Conservation (phyloP, 768 basidiomycete genomes). For the Tephrocybe sp. region DNA sequence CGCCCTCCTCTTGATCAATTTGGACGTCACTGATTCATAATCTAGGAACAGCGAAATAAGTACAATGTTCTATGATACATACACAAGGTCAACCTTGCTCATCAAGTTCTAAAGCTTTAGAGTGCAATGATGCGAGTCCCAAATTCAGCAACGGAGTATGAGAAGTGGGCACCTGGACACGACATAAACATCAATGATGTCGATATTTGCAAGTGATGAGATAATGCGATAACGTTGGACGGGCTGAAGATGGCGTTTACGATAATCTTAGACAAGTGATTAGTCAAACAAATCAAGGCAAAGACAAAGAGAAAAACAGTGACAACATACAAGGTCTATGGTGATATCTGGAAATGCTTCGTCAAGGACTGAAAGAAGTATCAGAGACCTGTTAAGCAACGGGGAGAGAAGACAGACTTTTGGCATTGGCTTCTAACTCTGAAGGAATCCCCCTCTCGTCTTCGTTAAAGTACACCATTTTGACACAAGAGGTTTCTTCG, state of each 20-base stretch:
- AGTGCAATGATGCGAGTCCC: conserved; percentile 48
- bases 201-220: conserved; percentile 46
- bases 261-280: conserved; percentile 34
- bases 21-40: background rate
- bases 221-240: conserved; percentile 44
- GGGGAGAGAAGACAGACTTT: conserved; percentile 33
- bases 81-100: no score
- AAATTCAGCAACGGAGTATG: conserved; percentile 44
- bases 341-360: conserved; percentile 67
- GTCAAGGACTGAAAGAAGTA: conserved; percentile 42
- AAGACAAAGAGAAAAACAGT: background rate
- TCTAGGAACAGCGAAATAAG: no score
- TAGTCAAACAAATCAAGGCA: background rate
- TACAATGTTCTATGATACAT: no score
- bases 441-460: conserved; percentile 54
- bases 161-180: conserved; percentile 49
- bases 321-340: conserved; percentile 51
- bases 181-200: conserved; percentile 61
- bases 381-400: background rate
- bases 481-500: conserved; percentile 68
- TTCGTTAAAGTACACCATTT: conserved; percentile 66
- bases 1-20: conserved; percentile 6
- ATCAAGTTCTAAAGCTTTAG: conserved; percentile 13
- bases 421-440: conserved; percentile 71
- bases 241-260: conserved; percentile 45